phyloP scores from a whole-genome alignment of 2,329 filamentous ascomycete genomes.

The Chaetomiaceae sp. region DNA sequence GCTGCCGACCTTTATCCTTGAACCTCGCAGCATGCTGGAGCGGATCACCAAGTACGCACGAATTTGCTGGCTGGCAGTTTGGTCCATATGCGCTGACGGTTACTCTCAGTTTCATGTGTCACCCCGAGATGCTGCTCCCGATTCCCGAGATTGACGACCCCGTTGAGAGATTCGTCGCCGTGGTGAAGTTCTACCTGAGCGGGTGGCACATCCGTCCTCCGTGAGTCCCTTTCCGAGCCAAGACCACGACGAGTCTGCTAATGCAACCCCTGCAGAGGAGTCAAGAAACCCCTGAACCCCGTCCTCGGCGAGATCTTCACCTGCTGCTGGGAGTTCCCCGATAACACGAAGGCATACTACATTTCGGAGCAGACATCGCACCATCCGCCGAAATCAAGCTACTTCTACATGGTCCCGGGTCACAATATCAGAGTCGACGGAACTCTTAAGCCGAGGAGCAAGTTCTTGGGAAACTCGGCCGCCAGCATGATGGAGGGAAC shows the following conservation, averaged over 20 bases:
- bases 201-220: conserved; percentile 98
- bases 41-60: conserved; percentile 86
- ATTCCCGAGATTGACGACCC: conserved; percentile 87
- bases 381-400: conserved; percentile 96
- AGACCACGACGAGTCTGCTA: conserved; percentile 15
- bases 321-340: conserved; percentile 89
- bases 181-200: conserved; percentile 96
- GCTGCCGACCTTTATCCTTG: conserved; percentile 93
- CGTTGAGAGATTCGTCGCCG: conserved; percentile 80
- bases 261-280: conserved; percentile 60
- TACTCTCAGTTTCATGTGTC: conserved; percentile 84
- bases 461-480: conserved; percentile 93
- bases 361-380: conserved; percentile 97
- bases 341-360: conserved; percentile 85
- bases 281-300: conserved; percentile 97
- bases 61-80: not conserved
- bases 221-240: conserved; percentile 46
- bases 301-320: conserved; percentile 93
- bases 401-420: conserved; percentile 96
- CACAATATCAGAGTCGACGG: conserved; percentile 94
- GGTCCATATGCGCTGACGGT: conserved; percentile 11
- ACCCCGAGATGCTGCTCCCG: conserved; percentile 88
- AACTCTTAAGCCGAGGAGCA: conserved; percentile 88
- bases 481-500: conserved; percentile 98
- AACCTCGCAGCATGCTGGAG: conserved; percentile 96